Evolutionary conservation across 2,329 filamentous ascomycete genomes (phyloP).

Genomic region (Drechslerella coelobrocha): DNA sequence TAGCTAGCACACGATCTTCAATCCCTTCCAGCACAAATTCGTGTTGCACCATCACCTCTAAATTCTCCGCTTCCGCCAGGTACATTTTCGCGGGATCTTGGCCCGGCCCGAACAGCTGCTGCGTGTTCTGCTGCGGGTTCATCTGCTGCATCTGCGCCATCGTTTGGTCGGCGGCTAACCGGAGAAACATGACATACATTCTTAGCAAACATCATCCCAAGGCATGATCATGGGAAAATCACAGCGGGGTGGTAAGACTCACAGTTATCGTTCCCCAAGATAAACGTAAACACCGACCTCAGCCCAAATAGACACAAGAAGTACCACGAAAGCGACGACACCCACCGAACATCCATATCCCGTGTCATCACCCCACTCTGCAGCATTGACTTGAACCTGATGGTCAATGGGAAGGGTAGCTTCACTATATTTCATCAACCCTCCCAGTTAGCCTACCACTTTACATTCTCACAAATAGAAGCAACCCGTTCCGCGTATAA

Average conservation of each 20-base stretch:
- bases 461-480: not conserved
- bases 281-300: constrained; percentile 95
- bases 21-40: constrained; percentile 88
- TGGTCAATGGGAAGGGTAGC: constrained; percentile 93
- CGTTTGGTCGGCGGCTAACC: constrained; percentile 84
- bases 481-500: not conserved
- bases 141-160: constrained; percentile 80
- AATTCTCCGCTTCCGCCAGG: constrained; percentile 87
- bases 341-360: constrained; percentile 97
- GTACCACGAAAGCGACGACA: constrained; percentile 98
- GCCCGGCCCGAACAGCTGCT: constrained; percentile 80
- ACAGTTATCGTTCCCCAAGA: constrained; percentile 96
- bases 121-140: constrained; percentile 68
- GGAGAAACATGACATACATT: constrained; percentile 42
- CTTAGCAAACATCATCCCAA: not conserved
- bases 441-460: constrained; percentile 49
- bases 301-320: constrained; percentile 96
- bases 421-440: constrained; percentile 73
- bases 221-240: constrained; percentile 14
- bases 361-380: constrained; percentile 94
- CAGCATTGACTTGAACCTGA: constrained; percentile 99
- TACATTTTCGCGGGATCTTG: constrained; percentile 97
- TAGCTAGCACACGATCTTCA: constrained; percentile 77
- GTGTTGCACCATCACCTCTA: constrained; percentile 86
- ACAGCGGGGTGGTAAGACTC: constrained; percentile 57